Percentiles rank a stretch among this genome's conserved stretches.
Evolutionary conservation across 192 early-diverging fungal genomes (phyloP).

Genomic region (Rhizophlyctis rosea): DNA sequence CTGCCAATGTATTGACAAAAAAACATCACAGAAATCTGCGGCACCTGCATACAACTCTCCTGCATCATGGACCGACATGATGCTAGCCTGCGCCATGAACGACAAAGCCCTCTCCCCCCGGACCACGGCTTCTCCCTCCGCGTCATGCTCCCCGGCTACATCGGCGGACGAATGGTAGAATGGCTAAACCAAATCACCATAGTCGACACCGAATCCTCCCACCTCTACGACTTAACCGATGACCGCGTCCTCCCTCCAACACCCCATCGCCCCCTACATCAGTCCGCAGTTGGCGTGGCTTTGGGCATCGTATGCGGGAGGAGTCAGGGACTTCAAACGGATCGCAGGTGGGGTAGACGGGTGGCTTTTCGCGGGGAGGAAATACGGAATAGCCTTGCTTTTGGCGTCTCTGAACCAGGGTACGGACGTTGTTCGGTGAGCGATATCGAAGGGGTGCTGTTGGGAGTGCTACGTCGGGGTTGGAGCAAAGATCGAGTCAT

Average conservation of each 20-base stretch:
- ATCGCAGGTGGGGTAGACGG: no score
- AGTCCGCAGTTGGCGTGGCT: no score
- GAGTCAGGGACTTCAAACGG: no score
- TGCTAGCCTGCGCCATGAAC: slow-evolving; percentile 81
- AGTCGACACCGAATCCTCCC: slow-evolving; percentile 52
- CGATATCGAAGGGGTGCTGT: no score
- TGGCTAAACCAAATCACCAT: slow-evolving; percentile 67
- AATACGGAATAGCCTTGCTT: no score
- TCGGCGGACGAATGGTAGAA: slow-evolving; percentile 84
- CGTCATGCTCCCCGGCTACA: slow-evolving; percentile 75
- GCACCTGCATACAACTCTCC: slow-evolving; percentile 66
- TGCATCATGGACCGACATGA: slow-evolving; percentile 71
- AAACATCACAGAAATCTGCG: slow-evolving; percentile 66
- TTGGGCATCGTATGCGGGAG: no score
- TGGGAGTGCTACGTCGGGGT: no score
- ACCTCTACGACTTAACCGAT: slow-evolving; percentile 74
- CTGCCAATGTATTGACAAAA: no score
- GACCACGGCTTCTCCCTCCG: slow-evolving; percentile 86
- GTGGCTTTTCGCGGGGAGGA: no score
- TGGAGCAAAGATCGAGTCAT: no score
- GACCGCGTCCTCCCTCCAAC: slow-evolving; percentile 80
- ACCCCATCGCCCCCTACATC: slow-evolving; percentile 48
- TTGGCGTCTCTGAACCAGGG: no score
- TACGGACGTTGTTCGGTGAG: no score
- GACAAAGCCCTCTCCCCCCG: slow-evolving; percentile 60